Base-by-base conservation (phyloP, 2,329 filamentous ascomycete species). In the Aspergillus pseudoviridinutans region DNA sequence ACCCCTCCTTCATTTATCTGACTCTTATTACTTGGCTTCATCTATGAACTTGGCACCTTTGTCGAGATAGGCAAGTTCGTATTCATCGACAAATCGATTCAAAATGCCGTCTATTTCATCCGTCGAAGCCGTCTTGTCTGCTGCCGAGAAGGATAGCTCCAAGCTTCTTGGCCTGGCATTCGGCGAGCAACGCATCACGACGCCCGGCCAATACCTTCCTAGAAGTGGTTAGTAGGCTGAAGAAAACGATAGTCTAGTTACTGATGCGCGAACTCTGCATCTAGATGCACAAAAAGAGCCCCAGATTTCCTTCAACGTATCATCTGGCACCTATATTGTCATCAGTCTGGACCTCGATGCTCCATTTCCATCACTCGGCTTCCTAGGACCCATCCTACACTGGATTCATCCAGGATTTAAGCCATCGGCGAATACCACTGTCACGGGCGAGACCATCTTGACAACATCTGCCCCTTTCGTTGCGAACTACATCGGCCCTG, bases 401-500 rank as follows among this genome's bases (percentile, higher is more conserved):
- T 72, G 70, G 70, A 66, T 72, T 8, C 70, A 73, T 29, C 63
- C 68, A 7, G 66, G 63, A 17, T 56, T 69, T 17, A 61, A 63
- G 46, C 41, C 54, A 22, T 51, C 56, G 5, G 59, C 51, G 17
- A 51, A 62, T 0, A 51, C 50, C 12, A 46, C 32, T 3, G 46
- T 50, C 20, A 56, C 55, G 7, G 61, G 51, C 20, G 51, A 61
- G 0, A 50, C 54, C 20, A 47, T 28, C 7, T 59, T 69, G 4
- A 56, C 57, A 14, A 53, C 54, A 4, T 56, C 57, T 7, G 58
- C 57, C 1, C 69, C 67, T 7, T 70, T 68, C 38, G 55, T 72
- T 10, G 66, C 66, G 1, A 66, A 71, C 51, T 83, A 79, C 61
- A 74, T 79, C 51, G 76, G 72, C 0, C 80, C 81, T 2, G 74